phyloP scores from a whole-genome alignment of 1,284 basidiomycete species.

The Naganishia sp. region DNA sequence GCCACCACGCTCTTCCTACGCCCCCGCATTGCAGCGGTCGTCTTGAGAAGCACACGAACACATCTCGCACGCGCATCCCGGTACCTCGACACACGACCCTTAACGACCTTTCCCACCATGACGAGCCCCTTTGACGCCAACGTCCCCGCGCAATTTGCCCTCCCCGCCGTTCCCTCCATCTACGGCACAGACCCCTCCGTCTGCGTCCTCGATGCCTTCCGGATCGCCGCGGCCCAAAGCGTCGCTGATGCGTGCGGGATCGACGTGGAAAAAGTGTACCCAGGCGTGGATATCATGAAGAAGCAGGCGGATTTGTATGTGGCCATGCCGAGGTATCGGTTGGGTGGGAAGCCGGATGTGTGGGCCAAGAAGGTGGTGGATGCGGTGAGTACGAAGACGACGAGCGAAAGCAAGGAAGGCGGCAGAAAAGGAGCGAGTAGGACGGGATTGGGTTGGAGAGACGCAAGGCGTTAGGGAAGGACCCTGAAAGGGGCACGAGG shows the following conservation, averaged over 20 bases:
- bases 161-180: conserved; percentile 59
- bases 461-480: no score
- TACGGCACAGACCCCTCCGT: conserved; percentile 70
- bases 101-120: neutral
- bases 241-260: conserved; percentile 70
- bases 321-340: conserved; percentile 84
- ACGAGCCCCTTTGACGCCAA: neutral
- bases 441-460: no score
- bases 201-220: conserved; percentile 79
- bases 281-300: conserved; percentile 82
- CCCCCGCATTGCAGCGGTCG: neutral
- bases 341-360: conserved; percentile 79
- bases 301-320: conserved; percentile 91
- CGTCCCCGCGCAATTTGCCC: conserved; percentile 25
- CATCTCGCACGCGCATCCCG: neutral
- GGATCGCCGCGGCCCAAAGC: conserved; percentile 76
- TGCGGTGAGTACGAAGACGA: conserved; percentile 59
- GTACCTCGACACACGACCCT: neutral
- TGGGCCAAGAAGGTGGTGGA: conserved; percentile 72
- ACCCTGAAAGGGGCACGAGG: no score
- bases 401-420: no score
- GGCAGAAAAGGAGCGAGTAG: no score
- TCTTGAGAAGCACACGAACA: neutral
- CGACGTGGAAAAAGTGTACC: conserved; percentile 72
- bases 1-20: conserved; percentile 1